Percentiles rank a stretch among this genome's conserved stretches.
Conservation (phyloP, 2,329 filamentous ascomycete species). For the Alternaria longipes region DNA sequence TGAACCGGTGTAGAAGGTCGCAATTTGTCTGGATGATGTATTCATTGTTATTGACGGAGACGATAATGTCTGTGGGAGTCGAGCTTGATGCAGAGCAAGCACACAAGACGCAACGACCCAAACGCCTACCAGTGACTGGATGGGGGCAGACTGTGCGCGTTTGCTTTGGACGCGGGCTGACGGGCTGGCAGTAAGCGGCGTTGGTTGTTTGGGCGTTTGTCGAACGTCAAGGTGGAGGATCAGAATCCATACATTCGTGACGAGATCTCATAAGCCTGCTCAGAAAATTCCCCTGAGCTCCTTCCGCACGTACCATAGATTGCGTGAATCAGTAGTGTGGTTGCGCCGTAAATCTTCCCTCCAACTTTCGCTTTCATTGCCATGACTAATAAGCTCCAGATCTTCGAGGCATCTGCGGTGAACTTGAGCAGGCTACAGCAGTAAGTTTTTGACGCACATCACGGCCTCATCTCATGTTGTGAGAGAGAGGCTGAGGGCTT, state of each 20-base stretch:
- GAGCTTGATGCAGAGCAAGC: not conserved
- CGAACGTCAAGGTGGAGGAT: not conserved
- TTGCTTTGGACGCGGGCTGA: not conserved
- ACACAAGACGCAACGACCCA: not conserved
- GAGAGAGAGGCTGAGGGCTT: not conserved
- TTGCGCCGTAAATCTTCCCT: not conserved
- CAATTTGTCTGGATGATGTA: not conserved
- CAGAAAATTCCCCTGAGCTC: not conserved
- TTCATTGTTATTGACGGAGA: not conserved
- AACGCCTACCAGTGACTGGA: not conserved
- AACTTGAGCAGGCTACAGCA: not conserved
- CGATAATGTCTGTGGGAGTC: not conserved
- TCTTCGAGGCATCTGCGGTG: not conserved
- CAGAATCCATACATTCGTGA: not conserved
- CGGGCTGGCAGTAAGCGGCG: not conserved
- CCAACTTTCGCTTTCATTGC: not conserved
- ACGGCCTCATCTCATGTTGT: not conserved
- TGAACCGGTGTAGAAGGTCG: not conserved
- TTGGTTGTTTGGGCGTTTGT: conserved; percentile 1
- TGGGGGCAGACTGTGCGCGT: not conserved
- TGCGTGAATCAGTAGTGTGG: not conserved
- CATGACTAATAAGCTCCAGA: not conserved
- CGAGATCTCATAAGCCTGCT: not conserved
- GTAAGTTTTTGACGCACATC: not conserved
- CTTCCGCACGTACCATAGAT: not conserved